A percentile compares a stretch with the other conserved stretches of the same genome.
These are phyloP conservation scores for Piloderma croceum DNA, from an alignment of 768 basidiomycete genomes.

Conservation along the genomic window DNA sequence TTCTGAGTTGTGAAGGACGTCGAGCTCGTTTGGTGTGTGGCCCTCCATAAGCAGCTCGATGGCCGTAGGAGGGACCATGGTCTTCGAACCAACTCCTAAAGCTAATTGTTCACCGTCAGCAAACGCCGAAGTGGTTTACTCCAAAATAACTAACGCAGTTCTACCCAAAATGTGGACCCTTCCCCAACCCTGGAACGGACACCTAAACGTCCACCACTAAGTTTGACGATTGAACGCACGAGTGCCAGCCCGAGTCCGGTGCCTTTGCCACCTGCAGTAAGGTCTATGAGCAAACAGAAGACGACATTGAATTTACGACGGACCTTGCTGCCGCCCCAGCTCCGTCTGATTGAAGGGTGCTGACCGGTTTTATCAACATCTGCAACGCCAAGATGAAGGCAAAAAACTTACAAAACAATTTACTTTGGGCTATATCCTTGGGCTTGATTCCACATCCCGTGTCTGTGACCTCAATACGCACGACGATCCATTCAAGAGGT, in stretches of 20 bases:
- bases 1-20: too few relatives aligned
- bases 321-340: slow-evolving; percentile 57
- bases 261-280: slow-evolving; percentile 49
- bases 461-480: slow-evolving; percentile 81
- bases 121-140: too few relatives aligned
- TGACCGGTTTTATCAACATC: slow-evolving; percentile 21
- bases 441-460: slow-evolving; percentile 62
- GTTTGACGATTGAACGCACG: slow-evolving; percentile 72
- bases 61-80: slow-evolving; percentile 25
- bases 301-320: slow-evolving; percentile 8
- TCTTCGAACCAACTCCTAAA: slow-evolving; percentile 63
- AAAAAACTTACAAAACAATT: slow-evolving; percentile 61
- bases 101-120: slow-evolving; percentile 22
- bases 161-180: slow-evolving; percentile 89
- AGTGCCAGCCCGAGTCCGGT: slow-evolving; percentile 74
- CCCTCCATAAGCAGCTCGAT: too few relatives aligned
- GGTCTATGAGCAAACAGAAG: slow-evolving; percentile 9
- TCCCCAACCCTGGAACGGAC: slow-evolving; percentile 55
- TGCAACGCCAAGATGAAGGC: not conserved
- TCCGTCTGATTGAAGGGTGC: slow-evolving; percentile 78
- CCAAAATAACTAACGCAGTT: slow-evolving; percentile 61
- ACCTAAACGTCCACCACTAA: slow-evolving; percentile 70
- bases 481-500: slow-evolving; percentile 59
- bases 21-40: too few relatives aligned
- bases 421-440: slow-evolving; percentile 64